Evolutionary conservation across 2,329 filamentous ascomycete species (phyloP), one percentile per base, ranked within the genome.

Genomic region (Alternaria atra): DNA sequence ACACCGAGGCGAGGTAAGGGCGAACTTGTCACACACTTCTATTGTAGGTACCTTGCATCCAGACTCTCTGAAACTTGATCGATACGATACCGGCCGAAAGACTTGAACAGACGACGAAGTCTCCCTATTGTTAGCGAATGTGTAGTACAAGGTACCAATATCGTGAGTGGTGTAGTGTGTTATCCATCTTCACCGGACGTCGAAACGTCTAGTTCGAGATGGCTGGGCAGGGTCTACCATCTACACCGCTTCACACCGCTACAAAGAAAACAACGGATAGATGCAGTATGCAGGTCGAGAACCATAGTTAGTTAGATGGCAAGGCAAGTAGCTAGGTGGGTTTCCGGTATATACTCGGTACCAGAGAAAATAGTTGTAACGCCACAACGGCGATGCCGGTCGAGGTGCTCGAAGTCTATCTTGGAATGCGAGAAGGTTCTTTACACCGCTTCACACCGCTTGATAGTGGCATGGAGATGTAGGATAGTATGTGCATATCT

Each of bases 171-270:
- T n/a, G 39, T 42, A 25, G 39, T 48, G 17, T 25, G 13, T 12
- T 40, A 44, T 35, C 55, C 58, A 57, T 52, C 44, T 48, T 60
- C 61, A 62, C 52, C 60, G 59, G 58, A 56, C 42, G 46, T 50
- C 30, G 6, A 50, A 25, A 27, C 30, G 44, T 32, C 29, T 43
- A 25, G 39, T 42, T 23, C 2, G 39, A 42, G 12, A 32, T 25
- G 40, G n/a, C 40, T 8, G 40, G 20, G 20, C 23, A 43, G 12
- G 17, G 29, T 13, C 27, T 9, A 6, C 37, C 3, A 25, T 52
- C 56, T 56, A 64, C 67, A 70, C 65, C 67, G 64, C 67, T 63
- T 48, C 58, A 64, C 66, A 67, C 66, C 62, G 63, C 63, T 61
- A 23, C 43, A 48, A 40, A 17, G n/a, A 8, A 39, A 20, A 39